A percentile compares a stretch with the other conserved stretches of the same genome.
Conservation (phyloP, 345 rosid genomes). For the Kernera saxatilis region DNA sequence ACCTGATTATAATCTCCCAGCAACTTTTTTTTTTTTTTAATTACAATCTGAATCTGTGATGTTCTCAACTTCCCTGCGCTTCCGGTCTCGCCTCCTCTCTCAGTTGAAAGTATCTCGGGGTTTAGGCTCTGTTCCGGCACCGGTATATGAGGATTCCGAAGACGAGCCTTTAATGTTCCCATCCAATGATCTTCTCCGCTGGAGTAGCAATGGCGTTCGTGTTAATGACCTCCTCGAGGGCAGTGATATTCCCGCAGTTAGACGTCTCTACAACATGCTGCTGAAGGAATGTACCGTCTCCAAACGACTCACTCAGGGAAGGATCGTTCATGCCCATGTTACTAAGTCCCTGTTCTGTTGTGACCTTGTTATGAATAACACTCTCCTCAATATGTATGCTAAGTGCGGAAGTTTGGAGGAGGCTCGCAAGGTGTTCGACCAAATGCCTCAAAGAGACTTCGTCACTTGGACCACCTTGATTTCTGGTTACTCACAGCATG, state of each 20-base stretch:
- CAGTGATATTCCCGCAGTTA: conserved; percentile 28
- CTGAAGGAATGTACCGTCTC: conserved; percentile 43
- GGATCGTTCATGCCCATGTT: conserved; percentile 38
- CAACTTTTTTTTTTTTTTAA: background rate
- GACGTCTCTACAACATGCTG: conserved; percentile 35
- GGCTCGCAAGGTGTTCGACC: conserved; percentile 48
- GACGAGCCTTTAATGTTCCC: conserved; percentile 3
- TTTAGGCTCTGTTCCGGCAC: background rate
- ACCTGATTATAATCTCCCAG: background rate
- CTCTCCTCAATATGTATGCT: conserved; percentile 39
- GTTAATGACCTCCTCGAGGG: conserved; percentile 37
- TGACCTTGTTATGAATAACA: conserved; percentile 39
- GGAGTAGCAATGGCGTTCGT: conserved; percentile 32
- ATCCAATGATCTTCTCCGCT: conserved; percentile 28
- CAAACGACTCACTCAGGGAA: conserved; percentile 34
- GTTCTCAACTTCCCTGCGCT: conserved; percentile 27
- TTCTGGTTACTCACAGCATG: conserved; percentile 52
- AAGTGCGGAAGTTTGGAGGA: conserved; percentile 45
- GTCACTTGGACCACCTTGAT: conserved; percentile 62
- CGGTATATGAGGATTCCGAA: background rate
- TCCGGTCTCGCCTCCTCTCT: conserved; percentile 11
- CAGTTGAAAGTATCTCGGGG: background rate
- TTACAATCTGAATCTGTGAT: background rate
- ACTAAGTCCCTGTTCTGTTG: conserved; percentile 29
- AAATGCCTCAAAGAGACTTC: conserved; percentile 41